Conservation (phyloP, 768 basidiomycete species). For the Naganishia onofrii region DNA sequence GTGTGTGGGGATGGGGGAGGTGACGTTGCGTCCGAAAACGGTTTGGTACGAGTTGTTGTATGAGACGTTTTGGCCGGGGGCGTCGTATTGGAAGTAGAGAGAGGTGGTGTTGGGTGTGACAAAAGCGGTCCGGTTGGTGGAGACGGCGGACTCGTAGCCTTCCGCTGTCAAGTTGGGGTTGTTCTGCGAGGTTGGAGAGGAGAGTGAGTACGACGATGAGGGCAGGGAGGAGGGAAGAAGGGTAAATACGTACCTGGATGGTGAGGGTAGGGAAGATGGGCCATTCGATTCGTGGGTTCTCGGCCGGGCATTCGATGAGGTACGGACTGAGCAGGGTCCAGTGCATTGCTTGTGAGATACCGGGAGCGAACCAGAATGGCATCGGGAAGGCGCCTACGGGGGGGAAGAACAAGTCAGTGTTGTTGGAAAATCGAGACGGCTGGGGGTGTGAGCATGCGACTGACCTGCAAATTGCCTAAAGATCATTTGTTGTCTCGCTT, state of each 20-base stretch:
- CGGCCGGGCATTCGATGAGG: conserved; percentile 56
- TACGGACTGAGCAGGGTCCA: conserved; percentile 32
- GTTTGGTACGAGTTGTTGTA: conserved; percentile 61
- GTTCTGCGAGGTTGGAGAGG: too few species aligned
- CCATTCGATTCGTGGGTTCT: conserved; percentile 60
- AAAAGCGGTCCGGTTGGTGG: conserved; percentile 60
- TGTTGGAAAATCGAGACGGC: too few species aligned
- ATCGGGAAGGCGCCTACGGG: conserved; percentile 62
- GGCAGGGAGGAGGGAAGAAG: too few species aligned
- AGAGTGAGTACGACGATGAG: too few species aligned
- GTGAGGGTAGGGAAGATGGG: conserved; percentile 62
- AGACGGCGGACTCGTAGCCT: conserved; percentile 57
- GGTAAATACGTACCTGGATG: conserved; percentile 54
- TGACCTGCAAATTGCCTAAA: conserved; percentile 65
- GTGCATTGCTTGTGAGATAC: conserved; percentile 63
- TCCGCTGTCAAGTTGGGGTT: conserved; percentile 49
- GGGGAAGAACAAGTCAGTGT: too few species aligned
- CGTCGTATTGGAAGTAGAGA: conserved; percentile 60
- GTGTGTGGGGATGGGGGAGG: conserved; percentile 57
- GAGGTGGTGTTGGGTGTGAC: conserved; percentile 55
- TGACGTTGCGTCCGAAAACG: conserved; percentile 50
- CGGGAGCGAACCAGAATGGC: conserved; percentile 60
- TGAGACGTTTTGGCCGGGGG: conserved; percentile 59
- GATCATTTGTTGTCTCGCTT: conserved; percentile 67
- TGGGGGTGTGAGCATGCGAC: too few species aligned